Base-by-base conservation (phyloP, 2,329 filamentous ascomycete genomes). In the Colletotrichum incanum region DNA sequence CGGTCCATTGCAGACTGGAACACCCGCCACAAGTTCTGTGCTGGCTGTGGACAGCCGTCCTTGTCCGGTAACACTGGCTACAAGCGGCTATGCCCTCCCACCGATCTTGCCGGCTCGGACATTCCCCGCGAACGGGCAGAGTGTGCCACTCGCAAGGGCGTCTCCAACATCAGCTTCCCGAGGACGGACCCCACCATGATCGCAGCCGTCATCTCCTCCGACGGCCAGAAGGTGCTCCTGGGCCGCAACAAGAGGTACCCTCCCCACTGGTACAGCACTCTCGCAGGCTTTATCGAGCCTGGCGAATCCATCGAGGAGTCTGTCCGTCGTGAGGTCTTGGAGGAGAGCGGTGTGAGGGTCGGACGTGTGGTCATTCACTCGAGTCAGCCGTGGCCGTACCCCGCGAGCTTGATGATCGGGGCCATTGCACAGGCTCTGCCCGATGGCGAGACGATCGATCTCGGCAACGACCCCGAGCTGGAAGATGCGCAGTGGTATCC, bases 101-200 rank as follows among this genome's bases (percentile, higher is more conserved):
- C 89, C 1, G 94, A 96, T 80, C 82, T 87, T 37, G 80, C 82
- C 54, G 86, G 86, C 28, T 84, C 84, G 50, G 81, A 80, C 31
- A 80, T 81, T 18, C 82, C 87, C 11, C 81, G 81, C 34, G 84
- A 89, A 52, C 91, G 94, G 11, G 88, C 87, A 1, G 88, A 92
- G 23, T 99, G 96, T 82, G 91, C 90, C 9, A 97, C 95, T 0
- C 90, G 96, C 65, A 93, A 91, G 49, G 95, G 94, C 34, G 85
- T 99, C 56, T 97, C 95, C 41, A 99, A 99, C 83, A 87, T 98
- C 65, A 93, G 89, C 78, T 98, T 98, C 86, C 96, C 96, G 3
- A 91, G 95, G 62, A 98, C 96, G 2, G 95, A 98, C 77, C 95
- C 95, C 1, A 97, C 94, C 37, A 95, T 98, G 80, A 99, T 99